A percentile compares a stretch with the other conserved stretches of the same genome.
Conservation (phyloP, 306 rosid species). For the Quercus engelmannii region DNA sequence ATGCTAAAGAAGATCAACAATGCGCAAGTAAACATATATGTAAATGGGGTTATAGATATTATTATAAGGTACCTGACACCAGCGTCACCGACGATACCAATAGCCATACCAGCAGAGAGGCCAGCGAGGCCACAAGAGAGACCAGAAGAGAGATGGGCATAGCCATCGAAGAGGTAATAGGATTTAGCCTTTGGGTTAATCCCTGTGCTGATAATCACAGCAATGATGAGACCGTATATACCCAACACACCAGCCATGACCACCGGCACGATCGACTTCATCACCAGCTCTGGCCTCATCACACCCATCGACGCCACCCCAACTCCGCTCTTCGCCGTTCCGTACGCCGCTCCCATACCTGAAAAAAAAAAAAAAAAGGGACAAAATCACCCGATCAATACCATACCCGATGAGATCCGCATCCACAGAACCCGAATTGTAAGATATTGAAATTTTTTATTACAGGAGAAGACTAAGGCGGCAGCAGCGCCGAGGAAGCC, state of each 20-base stretch:
- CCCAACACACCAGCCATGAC: slow-evolving; percentile 66
- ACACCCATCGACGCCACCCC: slow-evolving; percentile 70
- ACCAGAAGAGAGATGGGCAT: slow-evolving; percentile 60
- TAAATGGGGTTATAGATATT: not conserved
- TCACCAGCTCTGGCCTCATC: slow-evolving; percentile 65
- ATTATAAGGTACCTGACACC: slow-evolving; percentile 41
- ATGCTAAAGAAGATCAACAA: not conserved
- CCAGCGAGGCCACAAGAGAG: slow-evolving; percentile 64
- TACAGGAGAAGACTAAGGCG: slow-evolving; percentile 60
- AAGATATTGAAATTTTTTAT: not conserved
- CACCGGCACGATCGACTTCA: slow-evolving; percentile 65
- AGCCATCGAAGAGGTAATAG: slow-evolving; percentile 60
- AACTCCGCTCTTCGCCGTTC: slow-evolving; percentile 60
- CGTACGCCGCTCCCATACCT: slow-evolving; percentile 70
- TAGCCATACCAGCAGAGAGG: slow-evolving; percentile 63
- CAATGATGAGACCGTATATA: slow-evolving; percentile 54
- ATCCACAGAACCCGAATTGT: not conserved
- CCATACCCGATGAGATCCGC: slow-evolving; percentile 1
- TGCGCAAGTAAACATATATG: not conserved
- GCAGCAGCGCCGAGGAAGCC: slow-evolving; percentile 69
- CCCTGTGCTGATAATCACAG: slow-evolving; percentile 57
- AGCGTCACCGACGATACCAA: slow-evolving; percentile 64
- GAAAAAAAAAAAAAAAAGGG: not conserved
- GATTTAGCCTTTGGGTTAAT: slow-evolving; percentile 62
- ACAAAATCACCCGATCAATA: not conserved